Evolutionary conservation across 2,329 filamentous ascomycete species (phyloP).

Genomic region (Colletotrichum eremochloae): DNA sequence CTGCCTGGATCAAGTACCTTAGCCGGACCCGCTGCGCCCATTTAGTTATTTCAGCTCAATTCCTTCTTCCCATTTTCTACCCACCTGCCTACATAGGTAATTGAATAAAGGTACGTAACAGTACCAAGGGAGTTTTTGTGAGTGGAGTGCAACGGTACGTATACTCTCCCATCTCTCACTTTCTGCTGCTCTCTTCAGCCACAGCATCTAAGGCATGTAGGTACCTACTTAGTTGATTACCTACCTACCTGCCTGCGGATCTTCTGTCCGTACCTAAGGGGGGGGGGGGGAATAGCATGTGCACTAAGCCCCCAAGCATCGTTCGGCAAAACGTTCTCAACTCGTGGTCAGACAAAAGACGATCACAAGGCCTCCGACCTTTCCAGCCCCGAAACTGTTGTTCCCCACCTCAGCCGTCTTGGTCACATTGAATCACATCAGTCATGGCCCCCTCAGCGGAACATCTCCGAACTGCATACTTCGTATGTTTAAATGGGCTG

Average conservation of each 20-base stretch:
- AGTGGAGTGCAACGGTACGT: no score
- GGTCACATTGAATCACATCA: slow-evolving; percentile 7
- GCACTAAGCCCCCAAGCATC: not conserved
- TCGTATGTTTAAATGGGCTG: not conserved
- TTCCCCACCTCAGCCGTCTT: slow-evolving; percentile 26
- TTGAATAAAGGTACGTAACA: no score
- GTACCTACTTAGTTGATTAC: not conserved
- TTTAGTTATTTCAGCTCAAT: not conserved
- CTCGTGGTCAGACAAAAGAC: not conserved
- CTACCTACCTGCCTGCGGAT: not conserved
- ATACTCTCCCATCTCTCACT: not conserved
- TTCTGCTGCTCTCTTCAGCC: not conserved
- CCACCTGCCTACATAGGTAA: not conserved
- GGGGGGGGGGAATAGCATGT: not conserved
- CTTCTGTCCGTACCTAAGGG: no score
- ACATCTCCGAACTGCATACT: slow-evolving; percentile 11
- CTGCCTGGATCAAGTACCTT: no score
- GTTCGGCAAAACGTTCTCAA: not conserved
- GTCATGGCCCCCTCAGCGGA: slow-evolving; percentile 10
- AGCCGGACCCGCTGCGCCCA: not conserved
- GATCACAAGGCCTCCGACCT: not conserved
- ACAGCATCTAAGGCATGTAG: not conserved
- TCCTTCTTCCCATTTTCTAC: not conserved
- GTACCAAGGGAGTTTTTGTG: no score
- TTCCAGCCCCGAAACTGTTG: not conserved